Conservation (phyloP, 345 rosid species). For the Hibiscus mutabilis region DNA sequence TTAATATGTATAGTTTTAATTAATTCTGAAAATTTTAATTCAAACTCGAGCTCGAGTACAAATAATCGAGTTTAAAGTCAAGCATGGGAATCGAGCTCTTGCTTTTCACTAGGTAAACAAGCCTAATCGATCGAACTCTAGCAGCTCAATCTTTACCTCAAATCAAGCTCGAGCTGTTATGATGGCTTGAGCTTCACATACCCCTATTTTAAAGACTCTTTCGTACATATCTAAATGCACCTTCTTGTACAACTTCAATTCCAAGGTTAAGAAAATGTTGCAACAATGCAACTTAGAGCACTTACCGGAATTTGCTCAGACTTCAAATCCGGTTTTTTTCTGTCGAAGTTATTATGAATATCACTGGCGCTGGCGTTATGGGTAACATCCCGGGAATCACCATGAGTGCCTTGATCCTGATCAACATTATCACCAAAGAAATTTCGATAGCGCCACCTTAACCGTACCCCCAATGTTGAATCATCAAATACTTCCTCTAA, state of each 20-base stretch:
- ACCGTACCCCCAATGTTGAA: constrained; percentile 43
- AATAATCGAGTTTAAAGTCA: neutral
- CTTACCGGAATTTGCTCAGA: constrained; percentile 34
- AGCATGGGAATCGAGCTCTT: neutral
- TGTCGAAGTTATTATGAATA: constrained; percentile 12
- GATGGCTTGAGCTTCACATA: neutral
- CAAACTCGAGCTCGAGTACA: neutral
- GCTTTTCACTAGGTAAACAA: neutral
- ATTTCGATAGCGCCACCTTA: constrained; percentile 70
- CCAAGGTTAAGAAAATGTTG: neutral
- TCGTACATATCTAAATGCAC: constrained; percentile 1
- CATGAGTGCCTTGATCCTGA: constrained; percentile 22
- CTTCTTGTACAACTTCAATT: neutral
- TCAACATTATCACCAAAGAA: constrained; percentile 37
- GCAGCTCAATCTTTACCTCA: neutral
- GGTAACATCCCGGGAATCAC: constrained; percentile 16
- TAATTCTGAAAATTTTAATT: neutral
- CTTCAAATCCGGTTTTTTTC: constrained; percentile 10
- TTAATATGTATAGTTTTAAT: neutral
- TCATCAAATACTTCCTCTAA: constrained; percentile 71
- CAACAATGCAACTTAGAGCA: neutral
- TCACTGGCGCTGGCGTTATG: neutral
- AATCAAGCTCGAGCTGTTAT: neutral
- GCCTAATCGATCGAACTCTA: neutral
- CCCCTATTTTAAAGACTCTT: neutral